Evolutionary conservation across 148 eudicot genomes (phyloP), one percentile per base, ranked within the genome.

Genomic region (Beta vulgaris): DNA sequence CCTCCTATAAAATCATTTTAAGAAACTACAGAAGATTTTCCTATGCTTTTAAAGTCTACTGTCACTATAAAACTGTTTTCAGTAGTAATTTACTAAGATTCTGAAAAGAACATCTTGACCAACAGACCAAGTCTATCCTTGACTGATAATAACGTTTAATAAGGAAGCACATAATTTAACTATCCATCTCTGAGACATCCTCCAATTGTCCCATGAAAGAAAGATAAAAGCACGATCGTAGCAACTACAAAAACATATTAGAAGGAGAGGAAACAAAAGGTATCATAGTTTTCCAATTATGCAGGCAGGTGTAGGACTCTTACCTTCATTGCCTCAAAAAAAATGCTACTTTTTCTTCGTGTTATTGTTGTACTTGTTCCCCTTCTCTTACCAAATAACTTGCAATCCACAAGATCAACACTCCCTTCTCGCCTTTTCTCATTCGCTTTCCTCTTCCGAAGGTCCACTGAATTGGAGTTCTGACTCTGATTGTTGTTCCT

Each of bases 401-500:
- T 92, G 98, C 76, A 80, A 80, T 57, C 84, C 36, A 40, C 77
- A 57, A 3, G 98, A 92, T 72, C 83, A 68, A 15, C 76, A 77
- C 36, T 79, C 91, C 12, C 86, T 92, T 7, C 63, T 86, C 4
- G 66, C 85, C 31, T 86, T 92, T 78, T 84, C 82, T 21, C 66
- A 12, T 14, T 63, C 32, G 13, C 11, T 90, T 43, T 75, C 85
- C 14, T 60, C 59, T 48, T 34, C 83, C 21, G 16, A 78, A 19
- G 19, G 70, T 23, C 83, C 85, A 14, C 77, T 88, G 59, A 84
- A 87, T 32, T 91, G 98, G 98, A 75, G 80, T 44, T 16, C 77
- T 60, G 72, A 44, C 0, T 19, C 71, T 4, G 85, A 87, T 58
- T 93, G 98, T 83, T 91, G 97, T 69, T 62, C 66, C 7, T 40